A percentile compares a stretch with the other conserved stretches of the same genome.
These are phyloP conservation scores for Mitragyna speciosa DNA, from an alignment of 257 asterid species.

Conservation along the genomic window DNA sequence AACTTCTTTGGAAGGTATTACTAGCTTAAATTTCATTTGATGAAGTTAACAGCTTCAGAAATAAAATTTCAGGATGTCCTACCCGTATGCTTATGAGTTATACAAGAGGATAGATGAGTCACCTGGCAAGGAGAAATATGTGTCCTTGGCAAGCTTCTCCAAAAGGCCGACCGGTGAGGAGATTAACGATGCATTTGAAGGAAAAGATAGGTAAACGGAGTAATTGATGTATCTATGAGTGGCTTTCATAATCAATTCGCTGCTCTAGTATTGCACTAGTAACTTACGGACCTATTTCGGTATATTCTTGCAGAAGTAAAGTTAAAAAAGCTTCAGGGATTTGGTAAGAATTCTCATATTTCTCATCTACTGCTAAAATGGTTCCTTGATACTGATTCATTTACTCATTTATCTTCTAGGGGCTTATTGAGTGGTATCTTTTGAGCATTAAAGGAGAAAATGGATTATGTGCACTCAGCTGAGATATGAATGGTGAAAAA, in stretches of 20 bases:
- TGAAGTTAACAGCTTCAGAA: neutral
- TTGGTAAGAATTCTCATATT: constrained; percentile 55
- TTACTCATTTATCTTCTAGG: constrained; percentile 39
- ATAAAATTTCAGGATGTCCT: constrained; percentile 60
- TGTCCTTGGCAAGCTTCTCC: constrained; percentile 50
- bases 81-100: constrained; percentile 76
- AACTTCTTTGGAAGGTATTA: neutral
- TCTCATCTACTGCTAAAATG: constrained; percentile 8
- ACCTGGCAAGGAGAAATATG: constrained; percentile 74
- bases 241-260: neutral
- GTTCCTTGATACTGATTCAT: constrained; percentile 18
- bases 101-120: constrained; percentile 82
- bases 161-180: constrained; percentile 76
- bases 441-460: constrained; percentile 25
- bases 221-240: neutral
- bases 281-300: constrained; percentile 14
- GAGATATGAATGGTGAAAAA: neutral
- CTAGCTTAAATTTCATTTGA: neutral
- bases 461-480: neutral
- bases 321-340: constrained; percentile 60
- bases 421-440: constrained; percentile 67
- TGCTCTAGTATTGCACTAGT: constrained; percentile 7
- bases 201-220: constrained; percentile 63
- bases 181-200: constrained; percentile 79
- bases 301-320: constrained; percentile 49